These are phyloP conservation scores for Boechera divaricarpa DNA, from an alignment of 345 rosid species.

Conservation along the genomic window DNA sequence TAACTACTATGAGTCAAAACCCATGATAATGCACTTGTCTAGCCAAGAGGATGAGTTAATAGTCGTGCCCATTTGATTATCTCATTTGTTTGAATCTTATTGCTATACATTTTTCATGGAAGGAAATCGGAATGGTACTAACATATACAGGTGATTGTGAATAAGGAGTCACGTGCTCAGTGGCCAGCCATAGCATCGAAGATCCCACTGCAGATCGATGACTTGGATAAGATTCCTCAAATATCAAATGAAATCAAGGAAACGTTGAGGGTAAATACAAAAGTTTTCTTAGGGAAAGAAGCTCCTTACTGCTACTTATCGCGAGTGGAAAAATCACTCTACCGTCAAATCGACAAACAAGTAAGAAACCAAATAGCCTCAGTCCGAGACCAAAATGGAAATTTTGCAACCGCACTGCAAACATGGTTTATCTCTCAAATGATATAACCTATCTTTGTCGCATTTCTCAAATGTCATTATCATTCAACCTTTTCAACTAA, in stretches of 20 bases:
- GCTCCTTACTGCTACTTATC: slow-evolving; percentile 85
- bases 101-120: slow-evolving; percentile 14
- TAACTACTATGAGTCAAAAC: no score
- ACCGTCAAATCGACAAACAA: no score
- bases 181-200: slow-evolving; percentile 70
- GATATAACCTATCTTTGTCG: no score
- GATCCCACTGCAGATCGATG: slow-evolving; percentile 71
- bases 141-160: slow-evolving; percentile 72
- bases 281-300: slow-evolving; percentile 81
- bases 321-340: slow-evolving; percentile 42
- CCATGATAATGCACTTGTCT: no score
- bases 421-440: no score
- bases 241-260: slow-evolving; percentile 76
- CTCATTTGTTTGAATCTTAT: slow-evolving; percentile 5
- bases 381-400: no score
- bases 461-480: no score
- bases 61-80: neutral
- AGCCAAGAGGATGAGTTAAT: neutral
- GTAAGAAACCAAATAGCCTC: no score
- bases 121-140: neutral
- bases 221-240: slow-evolving; percentile 69
- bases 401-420: no score
- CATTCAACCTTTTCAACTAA: no score
- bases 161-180: slow-evolving; percentile 86
- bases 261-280: slow-evolving; percentile 64